Base-by-base conservation (phyloP, 2,329 filamentous ascomycete species). In the Bipolaris sorokiniana region DNA sequence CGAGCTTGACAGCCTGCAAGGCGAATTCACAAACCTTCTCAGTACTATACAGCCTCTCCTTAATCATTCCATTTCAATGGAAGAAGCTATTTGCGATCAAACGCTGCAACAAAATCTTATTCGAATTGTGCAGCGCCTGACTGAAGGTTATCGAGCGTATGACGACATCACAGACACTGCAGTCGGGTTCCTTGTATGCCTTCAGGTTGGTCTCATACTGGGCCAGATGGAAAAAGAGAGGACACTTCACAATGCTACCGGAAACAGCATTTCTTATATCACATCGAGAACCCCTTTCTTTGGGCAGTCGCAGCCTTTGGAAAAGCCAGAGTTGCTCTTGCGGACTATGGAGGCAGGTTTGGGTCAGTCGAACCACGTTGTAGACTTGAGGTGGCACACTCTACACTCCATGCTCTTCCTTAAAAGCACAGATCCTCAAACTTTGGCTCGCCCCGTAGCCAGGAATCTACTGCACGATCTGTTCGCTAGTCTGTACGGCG, bases 131-230 rank as follows among this genome's bases (percentile, higher is more conserved):
- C 80, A 83, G 51, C 86, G 93, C 42, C 82, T 99, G 7, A 83
- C 82, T 1, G 81, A 85, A 28, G 83, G 87, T 34, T 96, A 92
- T 70, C 84, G 87, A 37, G 87, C 87, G 13, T 98, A 97, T 68
- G 90, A 92, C 59, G 95, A 99, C 70, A 86, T 98, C 65, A 90
- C 90, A 0, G 82, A 85, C 42, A 93, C 92, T 3, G 84, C 92
- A 10, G 82, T 92, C 42, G 91, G 90, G 50, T 90, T 97, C 62
- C 80, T 98, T 41, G 87, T 90, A 56, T 91, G 91, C 65, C 79
- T 98, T 9, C 86, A 89, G 63, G 80, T 96, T 58, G 93, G 92
- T 2, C 77, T 96, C 31, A 88, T 86, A 0, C 77, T 96, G 3
- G 67, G 65, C 3, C 63, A 64, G 15, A 67, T 64, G 49, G 65